Evolutionary conservation across 371 early-diverging fungal species (phyloP).

Genomic region (Lichtheimia corymbifera): DNA sequence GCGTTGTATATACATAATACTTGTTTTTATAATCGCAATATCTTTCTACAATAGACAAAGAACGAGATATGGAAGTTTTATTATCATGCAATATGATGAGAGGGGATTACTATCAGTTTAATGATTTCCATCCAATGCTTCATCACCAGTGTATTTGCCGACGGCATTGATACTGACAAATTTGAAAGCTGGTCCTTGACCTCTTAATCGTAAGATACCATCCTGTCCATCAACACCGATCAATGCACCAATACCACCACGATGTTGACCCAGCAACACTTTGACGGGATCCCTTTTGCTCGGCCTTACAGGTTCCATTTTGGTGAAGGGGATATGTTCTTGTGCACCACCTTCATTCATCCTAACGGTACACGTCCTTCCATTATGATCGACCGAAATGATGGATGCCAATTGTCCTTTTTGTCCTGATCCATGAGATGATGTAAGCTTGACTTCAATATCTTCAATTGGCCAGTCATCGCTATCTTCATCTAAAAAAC

Average conservation of each 20-base stretch:
- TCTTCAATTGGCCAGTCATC: constrained; percentile 69
- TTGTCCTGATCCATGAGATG: constrained; percentile 26
- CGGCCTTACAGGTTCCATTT: constrained; percentile 71
- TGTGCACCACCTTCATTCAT: constrained; percentile 29
- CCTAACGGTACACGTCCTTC: constrained; percentile 45
- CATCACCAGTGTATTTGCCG: constrained; percentile 53
- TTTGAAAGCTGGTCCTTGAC: constrained; percentile 62
- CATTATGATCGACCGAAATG: constrained; percentile 46
- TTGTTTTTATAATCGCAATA: too few relatives aligned
- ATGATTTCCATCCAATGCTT: constrained; percentile 2
- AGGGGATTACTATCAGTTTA: background rate
- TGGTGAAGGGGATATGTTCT: constrained; percentile 43
- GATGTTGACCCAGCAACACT: constrained; percentile 71
- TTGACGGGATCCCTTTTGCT: constrained; percentile 80
- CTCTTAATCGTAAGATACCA: constrained; percentile 74
- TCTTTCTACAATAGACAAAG: too few relatives aligned
- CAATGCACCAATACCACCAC: constrained; percentile 75
- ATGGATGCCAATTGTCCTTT: constrained; percentile 52
- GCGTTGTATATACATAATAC: too few relatives aligned
- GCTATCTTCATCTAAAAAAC: constrained; percentile 35
- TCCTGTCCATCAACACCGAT: constrained; percentile 82
- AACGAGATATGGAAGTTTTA: too few relatives aligned
- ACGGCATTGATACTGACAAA: constrained; percentile 62
- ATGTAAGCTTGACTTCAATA: constrained; percentile 60
- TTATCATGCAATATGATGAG: too few relatives aligned